Evolutionary conservation across 2,329 filamentous ascomycete species (phyloP).

Genomic region (Trichoderma citrinoviride): DNA sequence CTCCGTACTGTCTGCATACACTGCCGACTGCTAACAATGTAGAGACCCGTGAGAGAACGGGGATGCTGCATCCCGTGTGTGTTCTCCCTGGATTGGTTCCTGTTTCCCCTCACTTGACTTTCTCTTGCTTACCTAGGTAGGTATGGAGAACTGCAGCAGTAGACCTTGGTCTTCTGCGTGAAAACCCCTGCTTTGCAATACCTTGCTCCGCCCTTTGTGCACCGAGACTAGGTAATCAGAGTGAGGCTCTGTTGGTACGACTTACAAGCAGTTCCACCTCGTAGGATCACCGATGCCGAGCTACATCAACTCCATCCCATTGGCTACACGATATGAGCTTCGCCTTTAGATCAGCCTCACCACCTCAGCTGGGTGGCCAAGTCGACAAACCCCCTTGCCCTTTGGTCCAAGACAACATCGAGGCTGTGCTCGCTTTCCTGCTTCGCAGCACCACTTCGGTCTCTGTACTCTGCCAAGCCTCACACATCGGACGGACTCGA

Average conservation of each 20-base stretch:
- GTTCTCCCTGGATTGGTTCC: background rate
- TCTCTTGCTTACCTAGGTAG: background rate
- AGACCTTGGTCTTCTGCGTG: background rate
- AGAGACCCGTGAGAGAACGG: too few species aligned
- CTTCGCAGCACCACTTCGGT: background rate
- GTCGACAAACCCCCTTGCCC: background rate
- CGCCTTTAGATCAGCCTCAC: background rate
- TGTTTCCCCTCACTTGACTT: background rate
- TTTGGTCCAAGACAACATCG: background rate
- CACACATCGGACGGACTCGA: background rate
- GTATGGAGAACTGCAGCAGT: too few species aligned
- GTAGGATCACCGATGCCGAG: too few species aligned
- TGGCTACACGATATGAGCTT: background rate
- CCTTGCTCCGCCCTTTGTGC: too few species aligned
- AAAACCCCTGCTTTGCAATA: too few species aligned
- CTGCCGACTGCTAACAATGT: too few species aligned
- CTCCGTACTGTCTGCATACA: too few species aligned
- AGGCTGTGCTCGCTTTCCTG: background rate
- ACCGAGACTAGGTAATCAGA: too few species aligned
- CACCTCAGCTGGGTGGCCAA: background rate
- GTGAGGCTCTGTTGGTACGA: too few species aligned
- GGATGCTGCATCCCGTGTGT: background rate
- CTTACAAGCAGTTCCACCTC: too few species aligned
- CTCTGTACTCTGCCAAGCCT: background rate
- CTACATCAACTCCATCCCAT: background rate